Base-by-base conservation (phyloP, 768 basidiomycete genomes). In the Sarcomyxa edulis region DNA sequence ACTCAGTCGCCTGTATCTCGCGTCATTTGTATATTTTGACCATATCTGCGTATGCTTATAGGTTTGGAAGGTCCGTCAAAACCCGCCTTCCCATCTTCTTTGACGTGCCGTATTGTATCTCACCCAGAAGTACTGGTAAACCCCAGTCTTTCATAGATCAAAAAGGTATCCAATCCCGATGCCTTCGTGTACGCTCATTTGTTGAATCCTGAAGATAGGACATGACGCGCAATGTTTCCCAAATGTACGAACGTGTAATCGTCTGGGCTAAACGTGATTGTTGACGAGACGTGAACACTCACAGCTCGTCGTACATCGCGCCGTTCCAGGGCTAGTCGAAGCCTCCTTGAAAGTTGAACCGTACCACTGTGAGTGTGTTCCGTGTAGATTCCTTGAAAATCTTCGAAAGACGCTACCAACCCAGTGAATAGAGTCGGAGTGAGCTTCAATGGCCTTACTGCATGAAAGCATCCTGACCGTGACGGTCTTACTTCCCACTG, bases 391-490 rank as follows among this genome's bases (percentile, higher is more conserved):
- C n/a, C n/a, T n/a, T n/a, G n/a, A 33, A 21, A 22, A 5, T 34
- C 35, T 20, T 35, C 19, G n/a, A n/a, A n/a, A n/a, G n/a, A n/a
- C n/a, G n/a, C 24, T 18, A 18, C 14, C 10, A 22, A 18, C 5
- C 1, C 50, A 91, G 88, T 87, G 41, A 92, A 92, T 55, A 71
- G 88, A 51, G 84, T 89, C 46, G 83, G 87, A 49, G 88, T 90
- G 54, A 47, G 71, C 65, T 27, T 30, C 31, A 30, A 27, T 4
- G 20, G 12, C 37, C 37, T 30, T 35, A 32, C 8, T 45, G 12
- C 20, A n/a, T n/a, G n/a, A n/a, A n/a, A n/a, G n/a, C 19, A 10
- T 19, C 27, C 35, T 21, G 21, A 20, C 23, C 38, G 19, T n/a
- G 14, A 32, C 37, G 28, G 15, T 18, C 10, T 22, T 12, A 26